Conservation (phyloP, 192 early-diverging fungal genomes). For the Backusella parvicylindrica region DNA sequence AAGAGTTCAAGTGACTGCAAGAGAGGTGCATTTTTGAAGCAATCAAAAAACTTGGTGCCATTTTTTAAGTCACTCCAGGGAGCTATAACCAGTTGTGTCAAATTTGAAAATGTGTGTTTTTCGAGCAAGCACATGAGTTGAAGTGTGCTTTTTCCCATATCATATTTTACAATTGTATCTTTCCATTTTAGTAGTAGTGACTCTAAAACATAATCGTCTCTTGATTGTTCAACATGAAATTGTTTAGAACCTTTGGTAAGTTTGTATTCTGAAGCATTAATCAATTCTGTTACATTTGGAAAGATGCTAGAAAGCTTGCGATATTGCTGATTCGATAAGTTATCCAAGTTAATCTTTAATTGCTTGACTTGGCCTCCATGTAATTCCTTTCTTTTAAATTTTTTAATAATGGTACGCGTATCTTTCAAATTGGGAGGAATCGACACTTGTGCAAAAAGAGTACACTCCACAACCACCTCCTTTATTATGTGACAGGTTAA, state of each 20-base stretch:
- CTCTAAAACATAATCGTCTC: neutral
- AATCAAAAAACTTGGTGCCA: neutral
- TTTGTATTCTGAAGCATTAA: neutral
- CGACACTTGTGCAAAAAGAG: neutral
- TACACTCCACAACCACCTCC: neutral
- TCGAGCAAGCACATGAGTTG: neutral
- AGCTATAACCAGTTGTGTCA: neutral
- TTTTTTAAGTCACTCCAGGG: neutral
- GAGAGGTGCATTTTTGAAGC: neutral
- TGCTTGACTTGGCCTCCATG: neutral
- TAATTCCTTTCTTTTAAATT: neutral
- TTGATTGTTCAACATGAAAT: neutral
- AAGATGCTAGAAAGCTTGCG: neutral
- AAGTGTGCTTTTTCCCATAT: neutral
- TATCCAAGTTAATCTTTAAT: neutral
- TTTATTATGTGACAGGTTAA: neutral
- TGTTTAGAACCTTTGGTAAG: no score
- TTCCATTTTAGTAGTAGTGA: neutral
- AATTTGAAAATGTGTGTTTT: neutral
- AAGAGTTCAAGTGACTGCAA: neutral
- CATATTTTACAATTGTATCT: neutral
- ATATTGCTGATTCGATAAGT: neutral
- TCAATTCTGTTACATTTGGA: neutral
- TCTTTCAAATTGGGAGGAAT: neutral
- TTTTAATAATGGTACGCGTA: neutral